These are phyloP conservation scores for Piromyces finnis DNA, from an alignment of 192 early-diverging fungal species.

Conservation along the genomic window DNA sequence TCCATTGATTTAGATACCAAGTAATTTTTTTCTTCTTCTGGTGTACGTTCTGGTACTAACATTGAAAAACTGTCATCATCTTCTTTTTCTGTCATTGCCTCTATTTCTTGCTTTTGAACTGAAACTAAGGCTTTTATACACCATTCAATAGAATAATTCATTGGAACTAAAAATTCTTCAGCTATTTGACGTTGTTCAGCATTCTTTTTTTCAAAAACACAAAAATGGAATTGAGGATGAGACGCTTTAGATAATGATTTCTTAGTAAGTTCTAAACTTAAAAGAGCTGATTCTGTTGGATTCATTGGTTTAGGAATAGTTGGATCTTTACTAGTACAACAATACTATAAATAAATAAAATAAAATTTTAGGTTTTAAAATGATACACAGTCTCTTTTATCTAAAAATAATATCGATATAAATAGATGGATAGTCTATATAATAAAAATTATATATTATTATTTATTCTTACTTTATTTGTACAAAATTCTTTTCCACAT, in stretches of 20 bases:
- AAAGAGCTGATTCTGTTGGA: constrained; percentile 41
- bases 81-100: too few species aligned
- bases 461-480: constrained; percentile 23
- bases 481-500: constrained; percentile 48
- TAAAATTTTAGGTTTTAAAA: too few species aligned
- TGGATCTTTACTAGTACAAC: constrained; percentile 16
- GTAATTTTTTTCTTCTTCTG: too few species aligned
- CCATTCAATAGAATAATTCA: constrained; percentile 31
- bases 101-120: too few species aligned
- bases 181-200: constrained; percentile 6
- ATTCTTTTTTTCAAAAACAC: constrained; percentile 23
- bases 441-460: too few species aligned
- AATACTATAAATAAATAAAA: background rate
- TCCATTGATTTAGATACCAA: too few species aligned
- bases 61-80: too few species aligned
- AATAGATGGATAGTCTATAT: too few species aligned
- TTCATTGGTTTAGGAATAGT: constrained; percentile 18
- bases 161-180: background rate
- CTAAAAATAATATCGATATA: too few species aligned
- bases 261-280: constrained; percentile 22
- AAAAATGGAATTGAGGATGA: constrained; percentile 20
- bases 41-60: too few species aligned
- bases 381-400: too few species aligned
- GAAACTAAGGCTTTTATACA: constrained; percentile 40
- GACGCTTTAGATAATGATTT: constrained; percentile 8